Evolutionary conservation across 2,329 filamentous ascomycete genomes (phyloP).

Genomic region (Mariannaea sp.): DNA sequence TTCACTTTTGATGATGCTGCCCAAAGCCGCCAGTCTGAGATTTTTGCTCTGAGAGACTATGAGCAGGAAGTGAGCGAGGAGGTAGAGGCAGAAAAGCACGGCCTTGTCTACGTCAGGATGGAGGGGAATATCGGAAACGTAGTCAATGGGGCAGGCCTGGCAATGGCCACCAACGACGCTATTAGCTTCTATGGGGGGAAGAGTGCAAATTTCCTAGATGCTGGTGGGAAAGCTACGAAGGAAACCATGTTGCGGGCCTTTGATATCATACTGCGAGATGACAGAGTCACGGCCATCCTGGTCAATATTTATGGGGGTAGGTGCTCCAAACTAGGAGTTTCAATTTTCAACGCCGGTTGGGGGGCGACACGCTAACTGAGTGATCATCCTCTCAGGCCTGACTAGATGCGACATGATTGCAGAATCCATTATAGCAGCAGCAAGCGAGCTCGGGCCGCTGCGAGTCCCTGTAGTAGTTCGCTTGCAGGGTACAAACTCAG

Average conservation of each 20-base stretch:
- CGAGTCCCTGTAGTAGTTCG: slow-evolving; percentile 51
- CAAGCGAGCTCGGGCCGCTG: slow-evolving; percentile 43
- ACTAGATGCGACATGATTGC: slow-evolving; percentile 58
- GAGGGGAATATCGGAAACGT: slow-evolving; percentile 74
- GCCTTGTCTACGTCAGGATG: slow-evolving; percentile 78
- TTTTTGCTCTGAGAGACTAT: slow-evolving; percentile 46
- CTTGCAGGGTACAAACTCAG: slow-evolving; percentile 53
- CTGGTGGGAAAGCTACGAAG: slow-evolving; percentile 83
- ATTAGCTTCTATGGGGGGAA: slow-evolving; percentile 69
- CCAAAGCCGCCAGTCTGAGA: slow-evolving; percentile 44
- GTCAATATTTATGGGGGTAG: slow-evolving; percentile 60
- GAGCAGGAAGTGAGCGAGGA: slow-evolving; percentile 43
- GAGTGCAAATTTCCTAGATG: slow-evolving; percentile 86
- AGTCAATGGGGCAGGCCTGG: slow-evolving; percentile 87
- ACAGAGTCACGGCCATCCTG: slow-evolving; percentile 69
- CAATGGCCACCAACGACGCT: slow-evolving; percentile 89
- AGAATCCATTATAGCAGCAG: slow-evolving; percentile 52
- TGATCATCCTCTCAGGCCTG: slow-evolving; percentile 46
- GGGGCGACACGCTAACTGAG: neutral
- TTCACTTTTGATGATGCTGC: slow-evolving; percentile 57
- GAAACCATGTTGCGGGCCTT: slow-evolving; percentile 81
- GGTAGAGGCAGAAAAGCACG: slow-evolving; percentile 55
- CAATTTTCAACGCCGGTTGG: accelerated
- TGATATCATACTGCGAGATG: slow-evolving; percentile 71
- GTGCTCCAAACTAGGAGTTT: no score